Conservation (phyloP, 805 yeast genomes). For the Metschnikowia henanensis region DNA sequence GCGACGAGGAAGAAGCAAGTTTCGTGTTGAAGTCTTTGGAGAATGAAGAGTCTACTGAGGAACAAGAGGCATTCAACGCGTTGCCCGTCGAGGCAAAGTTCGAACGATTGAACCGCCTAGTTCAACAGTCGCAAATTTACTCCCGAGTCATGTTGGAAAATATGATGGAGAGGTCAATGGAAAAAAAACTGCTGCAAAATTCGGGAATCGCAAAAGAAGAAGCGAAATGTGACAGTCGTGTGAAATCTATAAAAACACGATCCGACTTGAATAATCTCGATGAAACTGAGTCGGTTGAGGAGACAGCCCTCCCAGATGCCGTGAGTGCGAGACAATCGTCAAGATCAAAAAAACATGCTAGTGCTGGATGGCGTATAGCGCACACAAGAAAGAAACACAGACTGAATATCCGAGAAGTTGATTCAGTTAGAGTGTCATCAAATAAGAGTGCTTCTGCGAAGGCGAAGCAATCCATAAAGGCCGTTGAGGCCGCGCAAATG, state of each 20-base stretch:
- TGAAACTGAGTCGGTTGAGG: background rate
- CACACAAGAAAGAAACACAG: background rate
- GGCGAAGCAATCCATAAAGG: constrained; percentile 21
- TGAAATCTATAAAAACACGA: too few relatives aligned
- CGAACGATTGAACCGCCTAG: constrained; percentile 65
- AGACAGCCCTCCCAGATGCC: background rate
- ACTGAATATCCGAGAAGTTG: background rate
- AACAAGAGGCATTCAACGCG: constrained; percentile 42
- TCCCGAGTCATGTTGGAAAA: constrained; percentile 85
- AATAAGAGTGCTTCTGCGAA: constrained; percentile 16
- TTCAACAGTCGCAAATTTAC: constrained; percentile 86
- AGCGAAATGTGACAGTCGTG: too few relatives aligned
- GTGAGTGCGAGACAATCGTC: background rate
- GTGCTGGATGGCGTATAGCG: background rate
- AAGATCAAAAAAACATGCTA: background rate
- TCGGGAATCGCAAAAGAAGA: constrained; percentile 19
- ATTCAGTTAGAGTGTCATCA: constrained; percentile 1
- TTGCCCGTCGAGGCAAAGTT: constrained; percentile 58
- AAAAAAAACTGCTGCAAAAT: constrained; percentile 17
- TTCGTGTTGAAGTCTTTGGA: background rate
- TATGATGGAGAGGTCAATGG: constrained; percentile 51
- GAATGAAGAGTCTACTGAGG: constrained; percentile 18
- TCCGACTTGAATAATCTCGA: constrained; percentile 3
- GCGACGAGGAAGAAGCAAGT: background rate
- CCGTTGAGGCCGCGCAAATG: constrained; percentile 28